Evolutionary conservation across 345 rosid species (phyloP).

Genomic region (Eucalyptus regnans): DNA sequence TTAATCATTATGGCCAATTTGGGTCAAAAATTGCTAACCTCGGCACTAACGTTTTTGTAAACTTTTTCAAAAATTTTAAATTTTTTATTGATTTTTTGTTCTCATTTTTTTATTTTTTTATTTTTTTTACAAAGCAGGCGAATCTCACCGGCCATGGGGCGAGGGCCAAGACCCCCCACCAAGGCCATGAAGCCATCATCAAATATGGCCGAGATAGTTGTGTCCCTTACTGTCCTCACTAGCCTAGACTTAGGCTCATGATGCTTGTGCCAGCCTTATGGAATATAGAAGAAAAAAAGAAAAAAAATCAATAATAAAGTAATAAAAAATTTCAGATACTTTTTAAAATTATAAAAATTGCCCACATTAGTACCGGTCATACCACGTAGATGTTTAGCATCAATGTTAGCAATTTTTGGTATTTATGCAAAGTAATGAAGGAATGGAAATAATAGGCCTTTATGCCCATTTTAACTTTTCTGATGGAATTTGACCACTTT

Average conservation of each 20-base stretch:
- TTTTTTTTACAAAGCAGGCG: accelerated
- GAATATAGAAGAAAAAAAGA: neutral
- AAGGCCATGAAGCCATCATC: accelerated
- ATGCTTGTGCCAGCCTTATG: accelerated
- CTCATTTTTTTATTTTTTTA: no score
- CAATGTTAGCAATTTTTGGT: neutral
- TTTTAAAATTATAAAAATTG: no score
- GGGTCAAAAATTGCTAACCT: no score
- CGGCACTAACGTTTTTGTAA: accelerated
- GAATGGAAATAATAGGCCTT: neutral
- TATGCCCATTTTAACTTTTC: neutral
- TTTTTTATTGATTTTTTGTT: no score
- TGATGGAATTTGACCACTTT: neutral
- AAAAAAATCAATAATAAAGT: no score
- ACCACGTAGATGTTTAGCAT: accelerated
- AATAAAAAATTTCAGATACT: accelerated
- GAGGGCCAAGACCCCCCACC: neutral
- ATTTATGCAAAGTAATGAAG: neutral
- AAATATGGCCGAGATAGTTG: neutral
- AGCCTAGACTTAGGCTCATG: neutral
- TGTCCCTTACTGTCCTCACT: neutral
- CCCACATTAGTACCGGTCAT: accelerated
- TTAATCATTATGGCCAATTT: no score
- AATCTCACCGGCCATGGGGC: neutral
- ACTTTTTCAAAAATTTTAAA: no score